Conservation (phyloP, 257 asterid genomes). For the Nicotiana benthamiana region DNA sequence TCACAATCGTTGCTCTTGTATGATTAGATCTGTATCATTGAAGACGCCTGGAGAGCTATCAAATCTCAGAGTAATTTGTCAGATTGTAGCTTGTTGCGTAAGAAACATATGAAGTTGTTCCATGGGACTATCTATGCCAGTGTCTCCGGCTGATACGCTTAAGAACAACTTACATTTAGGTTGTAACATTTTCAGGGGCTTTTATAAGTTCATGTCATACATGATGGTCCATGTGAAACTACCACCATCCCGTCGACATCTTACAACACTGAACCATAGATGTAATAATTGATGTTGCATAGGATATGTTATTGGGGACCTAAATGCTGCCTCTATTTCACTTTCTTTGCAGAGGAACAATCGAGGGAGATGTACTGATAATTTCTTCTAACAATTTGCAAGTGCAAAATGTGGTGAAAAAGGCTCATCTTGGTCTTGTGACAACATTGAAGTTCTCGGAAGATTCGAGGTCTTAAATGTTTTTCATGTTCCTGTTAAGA, state of each 20-base stretch:
- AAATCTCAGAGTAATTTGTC: not conserved
- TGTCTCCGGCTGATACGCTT: not conserved
- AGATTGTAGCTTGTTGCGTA: not conserved
- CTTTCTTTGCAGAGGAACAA: constrained; percentile 70
- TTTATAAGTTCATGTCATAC: not conserved
- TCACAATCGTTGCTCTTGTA: not conserved
- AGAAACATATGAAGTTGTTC: not conserved
- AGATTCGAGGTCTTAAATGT: constrained; percentile 62
- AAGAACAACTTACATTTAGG: not conserved
- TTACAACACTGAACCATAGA: not conserved
- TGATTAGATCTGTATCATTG: not conserved
- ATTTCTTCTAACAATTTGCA: constrained; percentile 41
- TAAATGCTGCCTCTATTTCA: constrained; percentile 12
- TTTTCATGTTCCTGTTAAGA: constrained; percentile 3
- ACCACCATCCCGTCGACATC: not conserved
- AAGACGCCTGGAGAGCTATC: not conserved
- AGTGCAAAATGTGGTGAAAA: constrained; percentile 47
- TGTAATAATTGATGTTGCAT: not conserved
- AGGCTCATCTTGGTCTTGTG: constrained; percentile 88
- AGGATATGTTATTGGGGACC: not conserved
- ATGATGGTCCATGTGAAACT: not conserved
- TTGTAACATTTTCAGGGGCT: not conserved
- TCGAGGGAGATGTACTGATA: constrained; percentile 61
- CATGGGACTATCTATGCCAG: not conserved
- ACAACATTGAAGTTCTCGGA: constrained; percentile 71